Evolutionary conservation across 1,139 yeast species (phyloP), one percentile per base, ranked within the genome.

Genomic region (Zygosaccharomyces sapae): DNA sequence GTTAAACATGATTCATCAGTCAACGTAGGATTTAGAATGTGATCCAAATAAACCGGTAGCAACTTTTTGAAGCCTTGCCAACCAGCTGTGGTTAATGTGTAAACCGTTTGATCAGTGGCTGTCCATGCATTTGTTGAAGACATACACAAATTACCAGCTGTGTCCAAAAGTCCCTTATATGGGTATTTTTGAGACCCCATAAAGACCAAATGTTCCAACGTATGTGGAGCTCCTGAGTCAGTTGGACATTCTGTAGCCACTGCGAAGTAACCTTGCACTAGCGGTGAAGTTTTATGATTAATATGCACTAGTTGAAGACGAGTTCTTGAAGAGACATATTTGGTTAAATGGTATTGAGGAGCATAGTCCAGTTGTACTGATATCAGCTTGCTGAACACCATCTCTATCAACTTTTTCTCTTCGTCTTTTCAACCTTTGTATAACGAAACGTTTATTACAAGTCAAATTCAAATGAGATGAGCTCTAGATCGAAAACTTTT

Each of bases 51-150:
- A 1, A 89, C 83, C 0, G 98, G 98, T 38, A 94, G 74, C 37
- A 94, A 70, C 47, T 82, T 75, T 48, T 78, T 79, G 67, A 94
- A 94, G 0, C 97, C 98, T 48, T 86, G 89, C 96, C 97, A 90
- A 5, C 98, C 98, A 0, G 97, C 97, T 36, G 95, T 82, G 7
- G 85, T 79, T 48, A 94, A 72, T 1, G 96, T 88, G 61, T 92
- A 94, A 1, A 89, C 97, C 0, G 99, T 94, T 62, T 88, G 96
- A 67, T 94, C 98, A 2, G 92, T 86, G 1, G 85, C 89, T 0
- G 99, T 92, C 97, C 97, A 90, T 0, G 99, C 99, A 63, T 94
- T 94, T 0, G 98, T 94, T 7, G 81, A 75, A 1, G 96, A 86
- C 66, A 85, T 85, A 55, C 89, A 82, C 49, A 88, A 70, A 62